Conservation (phyloP, 2,329 filamentous ascomycete genomes). For the Neoscytalidium dimidiatum region DNA sequence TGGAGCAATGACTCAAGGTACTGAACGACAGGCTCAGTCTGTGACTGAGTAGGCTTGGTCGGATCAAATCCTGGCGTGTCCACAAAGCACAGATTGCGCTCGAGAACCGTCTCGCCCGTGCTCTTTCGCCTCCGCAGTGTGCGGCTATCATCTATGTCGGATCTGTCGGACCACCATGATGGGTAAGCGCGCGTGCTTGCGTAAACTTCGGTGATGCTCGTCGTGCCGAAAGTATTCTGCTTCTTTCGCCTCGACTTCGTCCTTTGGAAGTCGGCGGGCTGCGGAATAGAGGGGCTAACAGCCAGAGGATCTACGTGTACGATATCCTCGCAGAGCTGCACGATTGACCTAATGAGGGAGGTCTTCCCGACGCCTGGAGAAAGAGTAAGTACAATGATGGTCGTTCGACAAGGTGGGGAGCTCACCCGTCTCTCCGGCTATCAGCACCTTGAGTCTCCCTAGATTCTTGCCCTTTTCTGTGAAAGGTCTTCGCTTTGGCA, state of each 20-base stretch:
- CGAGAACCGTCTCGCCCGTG: constrained; percentile 73
- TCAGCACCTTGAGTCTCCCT: constrained; percentile 84
- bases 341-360: constrained; percentile 82
- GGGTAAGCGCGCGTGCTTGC: constrained; percentile 67
- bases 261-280: constrained; percentile 26
- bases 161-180: constrained; percentile 71
- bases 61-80: constrained; percentile 70
- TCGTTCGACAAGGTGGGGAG: not conserved
- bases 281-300: constrained; percentile 26
- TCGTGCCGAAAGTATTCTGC: constrained; percentile 13
- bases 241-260: constrained; percentile 29
- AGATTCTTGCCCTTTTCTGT: constrained; percentile 82
- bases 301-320: constrained; percentile 80
- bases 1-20: constrained; percentile 74
- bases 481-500: constrained; percentile 87
- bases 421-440: constrained; percentile 76
- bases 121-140: constrained; percentile 64
- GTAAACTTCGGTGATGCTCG: constrained; percentile 41
- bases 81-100: constrained; percentile 91
- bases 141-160: constrained; percentile 67
- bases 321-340: constrained; percentile 85
- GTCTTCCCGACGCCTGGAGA: constrained; percentile 78
- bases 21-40: constrained; percentile 48
- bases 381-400: constrained; percentile 21
- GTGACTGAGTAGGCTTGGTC: constrained; percentile 40